A percentile compares a stretch with the other conserved stretches of the same genome.
These are phyloP conservation scores for Nectriaceae sp. DNA, from an alignment of 2,329 filamentous ascomycete species.

Conservation along the genomic window DNA sequence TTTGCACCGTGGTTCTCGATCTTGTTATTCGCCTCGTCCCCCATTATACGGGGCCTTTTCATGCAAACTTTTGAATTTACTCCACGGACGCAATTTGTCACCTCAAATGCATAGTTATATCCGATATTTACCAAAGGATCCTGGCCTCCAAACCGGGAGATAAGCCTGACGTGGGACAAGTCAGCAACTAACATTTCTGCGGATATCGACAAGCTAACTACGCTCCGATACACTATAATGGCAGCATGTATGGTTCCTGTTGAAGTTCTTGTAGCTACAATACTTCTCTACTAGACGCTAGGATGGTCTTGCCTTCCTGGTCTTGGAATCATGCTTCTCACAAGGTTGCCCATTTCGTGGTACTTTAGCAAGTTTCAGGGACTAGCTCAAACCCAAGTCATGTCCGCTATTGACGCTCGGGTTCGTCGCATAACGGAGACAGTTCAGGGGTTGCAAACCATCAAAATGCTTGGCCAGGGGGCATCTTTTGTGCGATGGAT, in stretches of 20 bases:
- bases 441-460: conserved; percentile 4
- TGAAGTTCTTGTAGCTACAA: conserved; percentile 4
- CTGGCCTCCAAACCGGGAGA: background rate
- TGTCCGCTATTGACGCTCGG: conserved; percentile 5
- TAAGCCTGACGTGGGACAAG: background rate
- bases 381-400: conserved; percentile 1
- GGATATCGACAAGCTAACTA: conserved; percentile 5
- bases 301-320: conserved; percentile 8
- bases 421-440: conserved; percentile 5
- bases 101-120: conserved; percentile 4
- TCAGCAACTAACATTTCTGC: conserved; percentile 5
- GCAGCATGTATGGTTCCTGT: conserved; percentile 9
- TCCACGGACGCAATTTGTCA: conserved; percentile 7
- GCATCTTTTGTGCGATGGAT: background rate
- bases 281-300: conserved; percentile 5
- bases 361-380: conserved; percentile 5
- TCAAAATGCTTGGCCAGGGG: conserved; percentile 7
- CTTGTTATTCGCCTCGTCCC: conserved; percentile 4
- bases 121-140: background rate
- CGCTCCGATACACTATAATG: conserved; percentile 7
- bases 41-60: conserved; percentile 3
- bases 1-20: conserved; percentile 7
- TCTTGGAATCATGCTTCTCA: background rate
- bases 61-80: conserved; percentile 11
- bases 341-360: conserved; percentile 4